Evolutionary conservation across 2,329 filamentous ascomycete genomes (phyloP), one percentile per base, ranked within the genome.

Genomic region (Aspergillus chevalieri): DNA sequence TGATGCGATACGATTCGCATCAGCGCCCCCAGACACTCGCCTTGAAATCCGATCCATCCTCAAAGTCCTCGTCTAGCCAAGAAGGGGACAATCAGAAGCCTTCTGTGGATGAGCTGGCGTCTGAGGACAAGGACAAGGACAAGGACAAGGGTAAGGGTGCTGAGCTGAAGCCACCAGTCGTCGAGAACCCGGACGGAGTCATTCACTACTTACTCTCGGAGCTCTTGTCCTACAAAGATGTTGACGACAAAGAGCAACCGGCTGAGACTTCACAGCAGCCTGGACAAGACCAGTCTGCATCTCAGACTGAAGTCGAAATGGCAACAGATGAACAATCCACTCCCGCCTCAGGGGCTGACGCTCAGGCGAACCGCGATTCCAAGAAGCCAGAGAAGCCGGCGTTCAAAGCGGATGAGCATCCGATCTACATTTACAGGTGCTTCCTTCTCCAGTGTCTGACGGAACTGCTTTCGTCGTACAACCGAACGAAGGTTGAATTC

Each of bases 161-260:
- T 0, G 90, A 96, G 52, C 71, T 82, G 38, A 96, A 94, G 70
- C 77, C 87, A 7, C 92, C 93, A 1, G 78, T 91, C 10, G 84
- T 96, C 5, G 91, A 96, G 67, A 90, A 93, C 54, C 89, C 92
- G 0, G 93, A 97, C 67, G 93, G 93, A 3, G 89, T 98, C 3
- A 85, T 98, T 50, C 89, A 97, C 63, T 98, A 95, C 69, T 77
- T 98, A 19, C 82, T 98, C 4, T 94, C 88, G 51, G 93, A 98
- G 67, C 76, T 98, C 43, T 78, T 96, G 49, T 91, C 89, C 46
- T 97, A 95, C 71, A 86, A 87, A 61, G 91, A 95, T 64, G 89
- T 95, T 4, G 89, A 95, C 34, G 92, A 97, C 62, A 91, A 87
- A 61, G 86, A 91, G 51, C 68, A 78, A 10, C 52, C 73, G 10